phyloP scores from a whole-genome alignment of 495 filamentous ascomycete species.

The Hypomontagnella submonticulosa region DNA sequence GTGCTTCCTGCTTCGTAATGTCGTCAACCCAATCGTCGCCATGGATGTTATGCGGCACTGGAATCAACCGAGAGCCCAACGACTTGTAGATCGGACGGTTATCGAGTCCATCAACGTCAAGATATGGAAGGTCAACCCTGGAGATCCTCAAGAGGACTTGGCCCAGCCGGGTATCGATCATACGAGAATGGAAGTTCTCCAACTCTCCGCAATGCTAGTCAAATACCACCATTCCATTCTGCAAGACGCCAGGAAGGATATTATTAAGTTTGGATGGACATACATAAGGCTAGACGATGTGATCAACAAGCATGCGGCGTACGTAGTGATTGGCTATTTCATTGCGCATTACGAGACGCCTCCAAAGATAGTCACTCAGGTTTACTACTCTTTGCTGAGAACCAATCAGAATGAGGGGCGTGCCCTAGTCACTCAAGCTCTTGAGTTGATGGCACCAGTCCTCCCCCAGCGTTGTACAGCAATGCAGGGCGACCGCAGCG shows the following conservation, averaged over 20 bases:
- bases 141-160: slow-evolving; percentile 85
- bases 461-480: slow-evolving; percentile 77
- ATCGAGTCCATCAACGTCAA: slow-evolving; percentile 92
- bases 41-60: slow-evolving; percentile 89
- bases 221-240: slow-evolving; percentile 89
- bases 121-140: slow-evolving; percentile 90
- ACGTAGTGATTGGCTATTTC: slow-evolving; percentile 97
- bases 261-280: slow-evolving; percentile 99
- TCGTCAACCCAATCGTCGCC: slow-evolving; percentile 96
- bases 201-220: slow-evolving; percentile 91
- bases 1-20: slow-evolving; percentile 88
- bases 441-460: slow-evolving; percentile 93
- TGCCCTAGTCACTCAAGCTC: slow-evolving; percentile 88
- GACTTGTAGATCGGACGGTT: slow-evolving; percentile 86
- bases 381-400: slow-evolving; percentile 88
- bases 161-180: slow-evolving; percentile 91
- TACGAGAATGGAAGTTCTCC: slow-evolving; percentile 93
- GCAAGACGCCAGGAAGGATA: slow-evolving; percentile 92
- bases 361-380: slow-evolving; percentile 92
- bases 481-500: slow-evolving; percentile 33
- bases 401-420: slow-evolving; percentile 96
- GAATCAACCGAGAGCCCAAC: slow-evolving; percentile 68
- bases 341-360: slow-evolving; percentile 97
- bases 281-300: slow-evolving; percentile 97
- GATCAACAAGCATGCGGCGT: slow-evolving; percentile 98